phyloP scores from a whole-genome alignment of 176 grass and related monocot genomes.

The Phoenix roebelenii region DNA sequence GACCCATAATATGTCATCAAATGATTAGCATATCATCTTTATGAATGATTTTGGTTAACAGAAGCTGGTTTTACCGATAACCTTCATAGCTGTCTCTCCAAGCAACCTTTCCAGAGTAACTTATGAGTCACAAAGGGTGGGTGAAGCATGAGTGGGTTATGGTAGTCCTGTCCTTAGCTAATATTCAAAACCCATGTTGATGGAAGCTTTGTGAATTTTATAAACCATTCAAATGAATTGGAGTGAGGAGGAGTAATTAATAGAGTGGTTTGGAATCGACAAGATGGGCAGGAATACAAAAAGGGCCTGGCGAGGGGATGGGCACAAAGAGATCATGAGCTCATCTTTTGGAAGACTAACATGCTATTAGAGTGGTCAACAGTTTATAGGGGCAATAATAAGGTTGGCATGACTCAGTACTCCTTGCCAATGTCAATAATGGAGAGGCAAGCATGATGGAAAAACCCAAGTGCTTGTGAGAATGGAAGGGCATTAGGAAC shows the following conservation, averaged over 20 bases:
- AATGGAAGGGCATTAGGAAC: slow-evolving; percentile 19
- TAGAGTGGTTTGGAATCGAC: slow-evolving; percentile 4
- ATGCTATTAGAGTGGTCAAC: slow-evolving; percentile 17
- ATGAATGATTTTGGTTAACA: no score
- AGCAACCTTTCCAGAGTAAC: neutral
- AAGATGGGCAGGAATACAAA: neutral
- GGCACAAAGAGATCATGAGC: neutral
- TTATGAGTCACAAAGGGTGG: neutral
- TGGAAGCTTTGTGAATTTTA: slow-evolving; percentile 13
- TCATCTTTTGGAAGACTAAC: neutral
- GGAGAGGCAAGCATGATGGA: slow-evolving; percentile 21
- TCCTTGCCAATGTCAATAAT: slow-evolving; percentile 31
- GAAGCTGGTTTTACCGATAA: no score
- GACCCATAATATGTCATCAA: neutral
- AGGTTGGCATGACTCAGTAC: slow-evolving; percentile 1
- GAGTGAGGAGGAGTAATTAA: slow-evolving; percentile 3
- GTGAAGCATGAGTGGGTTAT: neutral
- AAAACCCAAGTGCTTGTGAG: slow-evolving; percentile 20
- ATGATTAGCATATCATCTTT: no score
- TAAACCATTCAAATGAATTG: slow-evolving; percentile 21
- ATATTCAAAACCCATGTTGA: neutral
- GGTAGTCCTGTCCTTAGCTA: neutral
- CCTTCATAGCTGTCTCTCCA: neutral
- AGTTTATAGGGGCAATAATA: slow-evolving; percentile 31
- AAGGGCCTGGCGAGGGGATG: neutral